These are phyloP conservation scores for Trichoderma koningii DNA, from an alignment of 2,329 filamentous ascomycete genomes.

Conservation along the genomic window DNA sequence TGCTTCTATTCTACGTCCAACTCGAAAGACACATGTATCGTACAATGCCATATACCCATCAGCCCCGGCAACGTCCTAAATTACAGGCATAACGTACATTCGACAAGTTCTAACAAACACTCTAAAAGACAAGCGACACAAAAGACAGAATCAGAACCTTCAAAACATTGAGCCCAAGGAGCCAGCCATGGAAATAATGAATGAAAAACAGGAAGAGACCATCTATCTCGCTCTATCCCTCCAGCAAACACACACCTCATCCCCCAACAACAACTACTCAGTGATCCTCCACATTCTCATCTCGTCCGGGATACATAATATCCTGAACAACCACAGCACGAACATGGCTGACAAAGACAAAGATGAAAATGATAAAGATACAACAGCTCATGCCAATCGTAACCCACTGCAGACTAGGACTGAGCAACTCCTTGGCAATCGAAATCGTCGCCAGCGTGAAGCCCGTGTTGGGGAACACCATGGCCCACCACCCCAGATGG, in stretches of 20 bases:
- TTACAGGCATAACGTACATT: background rate
- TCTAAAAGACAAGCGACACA: no score
- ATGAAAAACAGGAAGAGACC: background rate
- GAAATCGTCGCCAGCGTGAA: conserved; percentile 60
- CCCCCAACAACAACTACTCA: conserved; percentile 1
- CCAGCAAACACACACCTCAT: no score
- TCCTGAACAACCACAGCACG: conserved; percentile 54
- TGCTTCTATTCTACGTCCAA: background rate
- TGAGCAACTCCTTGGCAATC: conserved; percentile 53
- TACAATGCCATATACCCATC: background rate
- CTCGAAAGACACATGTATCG: background rate
- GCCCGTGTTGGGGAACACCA: conserved; percentile 64
- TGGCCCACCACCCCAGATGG: conserved; percentile 65
- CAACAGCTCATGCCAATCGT: conserved; percentile 53
- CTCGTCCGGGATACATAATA: conserved; percentile 57
- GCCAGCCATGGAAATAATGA: background rate
- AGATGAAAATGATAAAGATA: conserved; percentile 45
- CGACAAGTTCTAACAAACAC: background rate
- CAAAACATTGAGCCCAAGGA: no score
- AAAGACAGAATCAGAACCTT: no score
- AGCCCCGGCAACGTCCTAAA: background rate
- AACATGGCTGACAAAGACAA: conserved; percentile 48
- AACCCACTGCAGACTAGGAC: conserved; percentile 50
- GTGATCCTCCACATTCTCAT: conserved; percentile 54
- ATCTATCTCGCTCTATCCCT: background rate